A percentile compares a stretch with the other conserved stretches of the same genome.
These are phyloP conservation scores for Penicillium sp. DNA, from an alignment of 2,329 filamentous ascomycete species.

Conservation along the genomic window DNA sequence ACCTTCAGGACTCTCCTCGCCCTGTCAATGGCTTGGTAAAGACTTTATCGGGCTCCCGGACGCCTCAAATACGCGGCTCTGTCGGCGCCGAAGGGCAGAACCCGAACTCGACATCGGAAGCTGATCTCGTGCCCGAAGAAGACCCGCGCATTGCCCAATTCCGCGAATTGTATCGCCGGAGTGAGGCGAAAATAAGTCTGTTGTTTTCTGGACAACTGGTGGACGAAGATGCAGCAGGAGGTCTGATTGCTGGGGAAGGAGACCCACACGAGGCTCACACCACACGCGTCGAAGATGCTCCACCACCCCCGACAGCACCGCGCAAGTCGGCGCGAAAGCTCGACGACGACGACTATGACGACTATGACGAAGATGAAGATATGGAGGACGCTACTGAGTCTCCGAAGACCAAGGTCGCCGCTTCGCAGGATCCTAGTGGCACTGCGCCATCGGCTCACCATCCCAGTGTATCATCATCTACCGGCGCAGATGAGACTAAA, in stretches of 20 bases:
- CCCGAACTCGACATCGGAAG: slow-evolving; percentile 51
- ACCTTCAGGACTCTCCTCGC: slow-evolving; percentile 48
- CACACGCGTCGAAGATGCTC: slow-evolving; percentile 53
- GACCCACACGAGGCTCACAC: slow-evolving; percentile 29
- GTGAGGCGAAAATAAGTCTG: slow-evolving; percentile 73
- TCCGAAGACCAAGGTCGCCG: slow-evolving; percentile 53
- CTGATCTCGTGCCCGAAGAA: slow-evolving; percentile 66
- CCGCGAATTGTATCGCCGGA: slow-evolving; percentile 72
- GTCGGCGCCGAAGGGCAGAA: slow-evolving; percentile 49
- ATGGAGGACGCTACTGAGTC: slow-evolving; percentile 50
- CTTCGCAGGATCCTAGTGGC: slow-evolving; percentile 57
- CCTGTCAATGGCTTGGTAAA: slow-evolving; percentile 47
- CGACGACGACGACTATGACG: slow-evolving; percentile 76
- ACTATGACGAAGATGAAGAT: slow-evolving; percentile 64
- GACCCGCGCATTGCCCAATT: slow-evolving; percentile 70
- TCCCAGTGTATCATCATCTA: slow-evolving; percentile 64
- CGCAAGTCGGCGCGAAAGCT: slow-evolving; percentile 69
- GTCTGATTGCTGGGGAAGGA: slow-evolving; percentile 43
- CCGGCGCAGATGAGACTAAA: slow-evolving; percentile 63
- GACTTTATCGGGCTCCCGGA: slow-evolving; percentile 46
- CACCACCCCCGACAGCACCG: slow-evolving; percentile 43
- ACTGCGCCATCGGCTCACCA: slow-evolving; percentile 70
- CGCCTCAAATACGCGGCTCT: slow-evolving; percentile 47
- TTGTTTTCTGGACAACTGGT: slow-evolving; percentile 63
- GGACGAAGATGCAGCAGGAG: slow-evolving; percentile 38